phyloP scores from a whole-genome alignment of 176 grass and related monocot genomes.

The Ensete ventricosum region DNA sequence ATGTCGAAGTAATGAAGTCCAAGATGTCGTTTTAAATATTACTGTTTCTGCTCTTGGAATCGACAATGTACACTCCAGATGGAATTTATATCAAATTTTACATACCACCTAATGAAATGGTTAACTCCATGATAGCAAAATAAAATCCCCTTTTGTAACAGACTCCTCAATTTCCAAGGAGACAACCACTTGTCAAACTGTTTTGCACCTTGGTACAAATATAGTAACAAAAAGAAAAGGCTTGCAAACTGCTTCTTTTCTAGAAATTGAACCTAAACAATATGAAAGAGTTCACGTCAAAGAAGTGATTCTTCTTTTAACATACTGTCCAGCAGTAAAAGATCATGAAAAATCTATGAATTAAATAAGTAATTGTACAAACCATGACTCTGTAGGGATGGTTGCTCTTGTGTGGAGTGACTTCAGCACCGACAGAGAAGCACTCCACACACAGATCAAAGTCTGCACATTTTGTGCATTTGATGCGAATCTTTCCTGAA shows the following conservation, averaged over 20 bases:
- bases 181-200: neutral
- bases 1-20: too few species aligned
- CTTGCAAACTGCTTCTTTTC: neutral
- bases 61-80: too few species aligned
- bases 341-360: slow-evolving; percentile 4
- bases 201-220: neutral
- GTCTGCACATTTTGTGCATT: slow-evolving; percentile 95
- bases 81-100: too few species aligned
- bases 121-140: too few species aligned
- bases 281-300: neutral
- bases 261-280: neutral
- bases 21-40: too few species aligned
- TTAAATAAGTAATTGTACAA: slow-evolving; percentile 21
- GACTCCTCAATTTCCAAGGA: too few species aligned
- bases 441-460: slow-evolving; percentile 99
- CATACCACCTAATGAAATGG: too few species aligned
- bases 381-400: slow-evolving; percentile 96
- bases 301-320: neutral
- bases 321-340: neutral
- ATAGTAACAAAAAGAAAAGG: too few species aligned
- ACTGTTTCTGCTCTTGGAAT: too few species aligned
- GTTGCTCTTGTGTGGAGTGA: slow-evolving; percentile 80
- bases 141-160: too few species aligned
- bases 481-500: slow-evolving; percentile 92
- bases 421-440: slow-evolving; percentile 88